Conservation (phyloP, 2,329 filamentous ascomycete species). For the Aureobasidium sp. region DNA sequence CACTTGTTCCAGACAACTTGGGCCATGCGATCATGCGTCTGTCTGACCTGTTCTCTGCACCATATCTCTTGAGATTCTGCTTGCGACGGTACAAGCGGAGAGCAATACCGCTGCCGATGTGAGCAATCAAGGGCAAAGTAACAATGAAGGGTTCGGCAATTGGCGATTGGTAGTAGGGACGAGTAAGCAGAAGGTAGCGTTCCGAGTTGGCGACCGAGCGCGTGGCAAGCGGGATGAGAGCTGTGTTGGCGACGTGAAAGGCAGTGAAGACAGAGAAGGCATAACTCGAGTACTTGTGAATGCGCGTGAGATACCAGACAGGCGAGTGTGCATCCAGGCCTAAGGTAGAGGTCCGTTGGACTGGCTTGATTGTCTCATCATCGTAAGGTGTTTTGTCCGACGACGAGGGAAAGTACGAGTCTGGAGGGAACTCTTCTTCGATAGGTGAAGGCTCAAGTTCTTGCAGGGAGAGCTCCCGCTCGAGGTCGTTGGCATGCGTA, state of each 20-base stretch:
- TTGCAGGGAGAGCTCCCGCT: constrained; percentile 43
- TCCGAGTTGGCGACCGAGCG: constrained; percentile 68
- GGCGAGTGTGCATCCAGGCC: constrained; percentile 61
- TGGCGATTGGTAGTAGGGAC: constrained; percentile 84
- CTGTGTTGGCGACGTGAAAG: constrained; percentile 74
- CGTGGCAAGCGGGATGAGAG: constrained; percentile 68
- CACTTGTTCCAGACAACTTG: constrained; percentile 58
- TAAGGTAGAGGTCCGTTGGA: constrained; percentile 33
- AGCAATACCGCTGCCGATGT: constrained; percentile 69
- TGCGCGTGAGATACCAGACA: constrained; percentile 66
- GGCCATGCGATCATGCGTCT: constrained; percentile 58
- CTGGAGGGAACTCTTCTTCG: constrained; percentile 43
- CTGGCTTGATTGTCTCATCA: constrained; percentile 25
- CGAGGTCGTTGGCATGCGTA: constrained; percentile 15
- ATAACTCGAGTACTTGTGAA: constrained; percentile 87
- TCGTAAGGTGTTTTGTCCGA: constrained; percentile 14
- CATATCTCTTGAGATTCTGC: constrained; percentile 67
- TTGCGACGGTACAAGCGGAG: constrained; percentile 68
- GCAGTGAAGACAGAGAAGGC: constrained; percentile 69
- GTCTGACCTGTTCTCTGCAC: constrained; percentile 54
- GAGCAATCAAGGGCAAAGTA: constrained; percentile 63
- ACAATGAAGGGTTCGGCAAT: constrained; percentile 75
- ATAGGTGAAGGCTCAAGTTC: constrained; percentile 80
- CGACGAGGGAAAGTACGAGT: constrained; percentile 37
- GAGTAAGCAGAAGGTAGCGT: constrained; percentile 79